Percentiles rank a stretch among this genome's conserved stretches.
These are phyloP conservation scores for Daldinia decipiens DNA, from an alignment of 495 filamentous ascomycete genomes.

Conservation along the genomic window DNA sequence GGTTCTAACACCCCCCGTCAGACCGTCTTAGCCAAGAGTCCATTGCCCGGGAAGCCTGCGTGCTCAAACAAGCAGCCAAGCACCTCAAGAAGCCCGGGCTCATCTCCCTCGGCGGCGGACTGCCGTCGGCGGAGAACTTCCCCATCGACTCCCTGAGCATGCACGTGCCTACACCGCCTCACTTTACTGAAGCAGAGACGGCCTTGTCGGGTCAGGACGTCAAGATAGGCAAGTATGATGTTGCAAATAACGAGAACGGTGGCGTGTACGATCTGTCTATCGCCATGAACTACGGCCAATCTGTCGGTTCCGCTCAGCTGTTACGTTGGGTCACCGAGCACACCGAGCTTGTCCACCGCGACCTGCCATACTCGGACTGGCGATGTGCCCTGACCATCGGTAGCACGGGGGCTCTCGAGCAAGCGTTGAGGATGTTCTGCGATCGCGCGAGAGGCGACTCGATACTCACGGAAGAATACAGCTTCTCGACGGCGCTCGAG, in stretches of 20 bases:
- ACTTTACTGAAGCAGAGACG: constrained; percentile 74
- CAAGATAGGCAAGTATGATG: constrained; percentile 83
- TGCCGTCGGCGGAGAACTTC: constrained; percentile 90
- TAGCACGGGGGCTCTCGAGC: constrained; percentile 80
- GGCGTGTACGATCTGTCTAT: constrained; percentile 73
- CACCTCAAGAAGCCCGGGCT: constrained; percentile 75
- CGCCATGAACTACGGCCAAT: constrained; percentile 90
- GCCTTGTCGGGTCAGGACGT: constrained; percentile 63
- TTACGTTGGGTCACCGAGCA: constrained; percentile 92
- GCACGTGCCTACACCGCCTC: constrained; percentile 56
- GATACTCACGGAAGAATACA: constrained; percentile 85
- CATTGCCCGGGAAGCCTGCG: constrained; percentile 65
- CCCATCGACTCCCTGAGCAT: constrained; percentile 63
- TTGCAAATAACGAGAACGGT: constrained; percentile 54
- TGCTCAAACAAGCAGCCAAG: constrained; percentile 79
- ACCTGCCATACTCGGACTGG: constrained; percentile 88
- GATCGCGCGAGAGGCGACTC: constrained; percentile 72
- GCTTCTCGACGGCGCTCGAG: constrained; percentile 84
- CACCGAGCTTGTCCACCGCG: constrained; percentile 76
- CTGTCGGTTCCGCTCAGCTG: constrained; percentile 84
- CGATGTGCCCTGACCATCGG: constrained; percentile 77
- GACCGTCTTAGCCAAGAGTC: constrained; percentile 68
- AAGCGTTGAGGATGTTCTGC: constrained; percentile 79
- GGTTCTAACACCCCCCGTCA: constrained; percentile 37
- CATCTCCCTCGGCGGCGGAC: constrained; percentile 91